Conservation (phyloP, 257 asterid genomes). For the Jacaranda copaia region DNA sequence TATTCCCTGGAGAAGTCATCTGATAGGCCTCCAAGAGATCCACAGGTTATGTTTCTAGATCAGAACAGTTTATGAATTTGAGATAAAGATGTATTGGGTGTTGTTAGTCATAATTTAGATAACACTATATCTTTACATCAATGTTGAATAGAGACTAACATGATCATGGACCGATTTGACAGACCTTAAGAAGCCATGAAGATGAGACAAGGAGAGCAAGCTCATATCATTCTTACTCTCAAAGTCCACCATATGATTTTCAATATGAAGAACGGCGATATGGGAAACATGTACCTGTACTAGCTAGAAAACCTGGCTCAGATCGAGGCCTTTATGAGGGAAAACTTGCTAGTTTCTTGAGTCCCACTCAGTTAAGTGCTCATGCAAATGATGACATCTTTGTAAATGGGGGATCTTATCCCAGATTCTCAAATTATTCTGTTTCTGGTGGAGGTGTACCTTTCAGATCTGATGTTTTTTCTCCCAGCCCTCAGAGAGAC, state of each 20-base stretch:
- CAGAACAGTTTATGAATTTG: conserved; percentile 26
- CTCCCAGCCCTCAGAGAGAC: conserved; percentile 64
- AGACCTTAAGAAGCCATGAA: conserved; percentile 73
- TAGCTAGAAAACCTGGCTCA: conserved; percentile 83
- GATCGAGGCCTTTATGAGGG: conserved; percentile 88
- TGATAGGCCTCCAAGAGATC: conserved; percentile 82
- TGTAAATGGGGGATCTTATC: conserved; percentile 62
- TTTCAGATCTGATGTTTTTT: conserved; percentile 55
- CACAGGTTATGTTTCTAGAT: conserved; percentile 62
- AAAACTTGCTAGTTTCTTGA: conserved; percentile 76
- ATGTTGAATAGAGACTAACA: conserved; percentile 38
- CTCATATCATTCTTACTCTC: conserved; percentile 96
- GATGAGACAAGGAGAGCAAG: conserved; percentile 91
- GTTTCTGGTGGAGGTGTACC: conserved; percentile 70
- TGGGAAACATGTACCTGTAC: conserved; percentile 74
- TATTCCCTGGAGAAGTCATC: conserved; percentile 62
- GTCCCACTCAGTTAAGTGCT: conserved; percentile 72
- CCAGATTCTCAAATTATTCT: conserved; percentile 69
- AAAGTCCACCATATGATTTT: conserved; percentile 98
- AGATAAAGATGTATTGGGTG: conserved; percentile 20
- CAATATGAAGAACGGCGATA: conserved; percentile 93
- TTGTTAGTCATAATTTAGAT: conserved; percentile 20
- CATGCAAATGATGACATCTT: conserved; percentile 59
- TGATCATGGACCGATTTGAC: conserved; percentile 42
- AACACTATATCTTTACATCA: conserved; percentile 15